Evolutionary conservation across 202 grass and related monocot species (phyloP).

Genomic region (Setaria italica): DNA sequence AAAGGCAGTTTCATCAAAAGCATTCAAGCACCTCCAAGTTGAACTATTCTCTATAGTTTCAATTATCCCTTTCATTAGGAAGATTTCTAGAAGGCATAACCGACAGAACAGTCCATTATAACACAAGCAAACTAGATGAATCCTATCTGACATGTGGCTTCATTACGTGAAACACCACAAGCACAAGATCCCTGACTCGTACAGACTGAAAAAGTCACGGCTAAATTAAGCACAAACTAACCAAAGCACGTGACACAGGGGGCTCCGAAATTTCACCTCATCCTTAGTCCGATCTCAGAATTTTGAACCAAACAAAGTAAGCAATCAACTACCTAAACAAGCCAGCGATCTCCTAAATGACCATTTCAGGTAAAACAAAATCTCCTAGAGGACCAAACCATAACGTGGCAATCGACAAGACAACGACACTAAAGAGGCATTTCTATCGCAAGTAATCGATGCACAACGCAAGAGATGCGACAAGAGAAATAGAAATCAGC

Average conservation of each 20-base stretch:
- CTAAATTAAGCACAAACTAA: not conserved
- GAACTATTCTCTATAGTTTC: not conserved
- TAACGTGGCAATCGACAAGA: not conserved
- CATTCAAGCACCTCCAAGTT: no score
- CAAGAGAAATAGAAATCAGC: not conserved
- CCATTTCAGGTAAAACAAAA: not conserved
- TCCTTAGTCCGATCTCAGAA: not conserved
- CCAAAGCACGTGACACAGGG: not conserved
- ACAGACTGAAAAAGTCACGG: not conserved
- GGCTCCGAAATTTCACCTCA: not conserved
- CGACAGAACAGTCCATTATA: not conserved
- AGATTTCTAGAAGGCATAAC: not conserved
- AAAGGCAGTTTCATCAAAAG: no score
- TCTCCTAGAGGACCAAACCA: not conserved
- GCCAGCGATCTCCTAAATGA: not conserved
- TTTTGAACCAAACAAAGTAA: not conserved
- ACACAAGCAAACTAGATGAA: not conserved
- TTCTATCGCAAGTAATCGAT: not conserved
- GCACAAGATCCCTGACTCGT: not conserved
- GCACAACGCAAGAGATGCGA: not conserved
- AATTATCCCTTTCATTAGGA: no score
- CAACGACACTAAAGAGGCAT: not conserved
- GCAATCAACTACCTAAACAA: not conserved
- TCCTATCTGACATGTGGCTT: not conserved
- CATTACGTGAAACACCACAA: not conserved